Evolutionary conservation across 2,329 filamentous ascomycete genomes (phyloP), one percentile per base, ranked within the genome.

Genomic region (Fusarium musae): DNA sequence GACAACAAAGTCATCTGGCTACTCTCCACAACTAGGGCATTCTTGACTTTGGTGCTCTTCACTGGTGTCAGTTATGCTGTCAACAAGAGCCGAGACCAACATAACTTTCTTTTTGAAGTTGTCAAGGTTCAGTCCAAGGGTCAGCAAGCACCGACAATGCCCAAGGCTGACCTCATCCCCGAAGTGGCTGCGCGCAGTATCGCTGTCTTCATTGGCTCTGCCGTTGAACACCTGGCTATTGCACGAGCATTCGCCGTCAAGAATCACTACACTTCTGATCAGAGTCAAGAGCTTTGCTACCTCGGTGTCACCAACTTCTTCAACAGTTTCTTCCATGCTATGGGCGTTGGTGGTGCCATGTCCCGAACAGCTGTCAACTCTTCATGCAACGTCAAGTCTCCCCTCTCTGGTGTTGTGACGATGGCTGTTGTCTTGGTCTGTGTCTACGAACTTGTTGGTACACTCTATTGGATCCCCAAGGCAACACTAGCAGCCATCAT

Each of bases 401-500:
- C 91, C 0, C 81, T 91, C 0, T 90, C 87, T 46, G 90, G 90
- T 9, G 73, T 90, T 28, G 83, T 92, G 60, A 91, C 90, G 0
- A 87, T 89, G 5, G 89, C 85, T 9, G 88, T 91, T 53, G 89
- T 92, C 23, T 81, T 92, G 12, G 79, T 92, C 3, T 89, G 87
- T 26, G 87, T 92, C 32, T 92, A 89, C 76, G 85, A 89, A 66
- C 86, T 92, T 42, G 87, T 87, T 0, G 87, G 87, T 0, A 87
- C 88, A 0, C 84, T 93, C 0, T 91, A 90, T 80, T 93, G 89
- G 89, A 89, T 92, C n/a, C 90, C 91, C 2, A 91, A 91, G 73
- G 85, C 90, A 0, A 91, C 89, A 0, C 83, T 92, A 3, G 87
- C 90, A 2, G 90, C 90, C 5, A 91, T 92, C 68, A 91, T 92